Percentiles rank a stretch among this genome's conserved stretches.
These are phyloP conservation scores for Saccharata proteae DNA, from an alignment of 2,329 filamentous ascomycete genomes.

Conservation along the genomic window DNA sequence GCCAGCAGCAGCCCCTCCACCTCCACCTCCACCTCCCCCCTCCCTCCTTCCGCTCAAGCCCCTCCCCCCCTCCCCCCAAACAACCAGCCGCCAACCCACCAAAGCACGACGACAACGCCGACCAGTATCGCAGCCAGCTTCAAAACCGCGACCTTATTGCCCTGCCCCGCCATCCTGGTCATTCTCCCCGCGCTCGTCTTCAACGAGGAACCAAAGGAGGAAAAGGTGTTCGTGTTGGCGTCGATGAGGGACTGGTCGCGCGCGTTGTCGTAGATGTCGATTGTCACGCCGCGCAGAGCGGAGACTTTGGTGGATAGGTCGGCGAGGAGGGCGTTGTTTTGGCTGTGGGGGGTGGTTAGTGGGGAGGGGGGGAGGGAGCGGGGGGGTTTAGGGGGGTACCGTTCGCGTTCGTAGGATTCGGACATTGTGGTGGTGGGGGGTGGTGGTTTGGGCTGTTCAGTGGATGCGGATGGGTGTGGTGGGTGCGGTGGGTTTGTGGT, in stretches of 20 bases:
- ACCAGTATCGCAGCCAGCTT: conserved; percentile 80
- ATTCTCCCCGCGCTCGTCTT: conserved; percentile 74
- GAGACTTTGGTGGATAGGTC: conserved; percentile 86
- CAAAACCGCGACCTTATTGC: conserved; percentile 82
- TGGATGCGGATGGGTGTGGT: too few relatives aligned
- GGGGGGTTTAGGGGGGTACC: conserved; percentile 32
- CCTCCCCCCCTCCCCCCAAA: not conserved
- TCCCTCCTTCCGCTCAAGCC: not conserved
- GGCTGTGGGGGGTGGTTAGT: conserved; percentile 32
- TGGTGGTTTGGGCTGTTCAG: not conserved
- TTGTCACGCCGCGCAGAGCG: conserved; percentile 81
- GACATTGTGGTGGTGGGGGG: conserved; percentile 31
- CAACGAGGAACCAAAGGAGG: conserved; percentile 67
- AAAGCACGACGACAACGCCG: conserved; percentile 59
- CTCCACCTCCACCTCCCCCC: too few relatives aligned
- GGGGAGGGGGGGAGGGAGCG: not conserved
- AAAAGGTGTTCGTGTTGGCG: conserved; percentile 65
- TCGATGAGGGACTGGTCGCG: conserved; percentile 81
- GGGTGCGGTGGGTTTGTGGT: too few relatives aligned
- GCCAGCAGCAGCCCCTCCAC: too few relatives aligned
- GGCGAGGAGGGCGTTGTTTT: conserved; percentile 90
- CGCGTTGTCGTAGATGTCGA: conserved; percentile 97
- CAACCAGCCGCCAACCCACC: conserved; percentile 44
- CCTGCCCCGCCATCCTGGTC: conserved; percentile 79
- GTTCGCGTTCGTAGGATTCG: conserved; percentile 46